Evolutionary conservation across 139 green algal genomes (phyloP).

Genomic region (Ostreobium quekettii): DNA sequence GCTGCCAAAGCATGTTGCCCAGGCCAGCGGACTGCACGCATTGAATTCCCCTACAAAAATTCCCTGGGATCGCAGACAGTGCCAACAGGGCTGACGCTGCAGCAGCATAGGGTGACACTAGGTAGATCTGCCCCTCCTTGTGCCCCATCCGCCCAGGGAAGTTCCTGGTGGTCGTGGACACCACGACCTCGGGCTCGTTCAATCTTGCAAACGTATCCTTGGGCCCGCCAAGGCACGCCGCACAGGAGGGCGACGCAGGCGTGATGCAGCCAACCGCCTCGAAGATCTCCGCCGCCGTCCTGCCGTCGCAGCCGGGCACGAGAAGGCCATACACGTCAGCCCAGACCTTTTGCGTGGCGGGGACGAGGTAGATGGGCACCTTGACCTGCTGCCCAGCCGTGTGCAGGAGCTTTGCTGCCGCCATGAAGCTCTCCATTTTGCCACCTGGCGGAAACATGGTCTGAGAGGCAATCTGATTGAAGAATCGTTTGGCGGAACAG

Average conservation of each 20-base stretch:
- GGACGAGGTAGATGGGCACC: slow-evolving; percentile 92
- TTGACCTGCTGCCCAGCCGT: slow-evolving; percentile 67
- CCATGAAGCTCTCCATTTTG: slow-evolving; percentile 93
- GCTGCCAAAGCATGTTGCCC: too few relatives aligned
- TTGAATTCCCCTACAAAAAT: slow-evolving; percentile 41
- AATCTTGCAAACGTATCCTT: slow-evolving; percentile 91
- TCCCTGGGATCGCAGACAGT: slow-evolving; percentile 79
- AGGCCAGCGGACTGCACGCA: too few relatives aligned
- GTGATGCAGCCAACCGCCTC: slow-evolving; percentile 78
- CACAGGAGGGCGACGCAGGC: slow-evolving; percentile 79
- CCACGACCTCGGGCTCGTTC: slow-evolving; percentile 89
- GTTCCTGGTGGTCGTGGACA: slow-evolving; percentile 95
- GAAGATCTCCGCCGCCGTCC: slow-evolving; percentile 92
- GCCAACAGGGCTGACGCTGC: slow-evolving; percentile 78
- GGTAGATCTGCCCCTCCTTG: slow-evolving; percentile 93
- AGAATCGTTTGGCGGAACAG: not conserved
- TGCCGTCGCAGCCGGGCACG: slow-evolving; percentile 85
- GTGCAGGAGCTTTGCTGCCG: slow-evolving; percentile 83
- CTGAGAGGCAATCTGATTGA: not conserved
- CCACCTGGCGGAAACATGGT: too few relatives aligned
- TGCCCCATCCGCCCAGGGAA: slow-evolving; percentile 96
- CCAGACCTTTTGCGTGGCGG: slow-evolving; percentile 95
- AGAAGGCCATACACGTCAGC: slow-evolving; percentile 83
- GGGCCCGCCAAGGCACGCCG: slow-evolving; percentile 85
- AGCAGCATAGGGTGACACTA: slow-evolving; percentile 87